Conservation (phyloP, 345 rosid genomes). For the Moringa oleifera region DNA sequence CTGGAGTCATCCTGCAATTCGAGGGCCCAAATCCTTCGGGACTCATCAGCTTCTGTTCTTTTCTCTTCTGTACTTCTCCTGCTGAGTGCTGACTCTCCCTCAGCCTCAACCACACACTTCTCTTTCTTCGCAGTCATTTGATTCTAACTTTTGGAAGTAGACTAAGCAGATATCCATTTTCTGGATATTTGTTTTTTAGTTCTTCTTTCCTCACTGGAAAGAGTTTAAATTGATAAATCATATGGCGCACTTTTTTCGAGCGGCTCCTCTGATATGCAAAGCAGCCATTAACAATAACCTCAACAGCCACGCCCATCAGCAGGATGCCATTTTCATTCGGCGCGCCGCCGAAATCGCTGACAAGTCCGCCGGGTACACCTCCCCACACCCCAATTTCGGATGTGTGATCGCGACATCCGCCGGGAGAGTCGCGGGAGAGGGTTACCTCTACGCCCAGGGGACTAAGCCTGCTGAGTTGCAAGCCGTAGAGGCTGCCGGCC, state of each 20-base stretch:
- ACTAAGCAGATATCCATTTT: too few species aligned
- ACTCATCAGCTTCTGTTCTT: too few species aligned
- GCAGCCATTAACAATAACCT: conserved; percentile 14
- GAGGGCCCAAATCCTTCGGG: too few species aligned
- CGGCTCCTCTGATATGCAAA: conserved; percentile 33
- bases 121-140: too few species aligned
- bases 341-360: conserved; percentile 73
- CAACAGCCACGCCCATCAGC: conserved; percentile 25
- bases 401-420: conserved; percentile 55
- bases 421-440: conserved; percentile 70
- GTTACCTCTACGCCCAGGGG: conserved; percentile 81
- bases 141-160: too few species aligned
- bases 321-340: conserved; percentile 47
- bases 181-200: too few species aligned
- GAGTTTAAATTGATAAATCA: not conserved
- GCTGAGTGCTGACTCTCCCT: too few species aligned
- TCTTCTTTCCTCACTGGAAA: too few species aligned
- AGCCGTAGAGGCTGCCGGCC: conserved; percentile 72
- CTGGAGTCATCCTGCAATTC: too few species aligned
- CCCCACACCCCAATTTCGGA: conserved; percentile 94
- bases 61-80: too few species aligned
- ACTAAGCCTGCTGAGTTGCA: conserved; percentile 71
- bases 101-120: too few species aligned
- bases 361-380: conserved; percentile 70
- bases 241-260: conserved; percentile 34